Conservation (phyloP, 768 basidiomycete species). For the Kwoniella dendrophila region DNA sequence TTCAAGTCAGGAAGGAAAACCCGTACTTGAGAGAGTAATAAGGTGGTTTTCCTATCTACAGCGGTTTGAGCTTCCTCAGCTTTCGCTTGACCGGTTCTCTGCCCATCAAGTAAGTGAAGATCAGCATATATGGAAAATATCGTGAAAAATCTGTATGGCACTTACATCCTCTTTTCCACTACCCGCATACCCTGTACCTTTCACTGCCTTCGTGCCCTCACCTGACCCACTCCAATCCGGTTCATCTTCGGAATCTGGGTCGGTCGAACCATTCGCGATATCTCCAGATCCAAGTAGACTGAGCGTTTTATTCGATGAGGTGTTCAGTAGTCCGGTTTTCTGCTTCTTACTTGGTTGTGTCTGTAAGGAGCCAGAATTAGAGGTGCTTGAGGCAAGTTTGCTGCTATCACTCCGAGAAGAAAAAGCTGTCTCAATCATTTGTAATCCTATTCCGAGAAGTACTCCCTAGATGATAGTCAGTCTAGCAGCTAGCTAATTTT, state of each 20-base stretch:
- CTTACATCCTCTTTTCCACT: conserved; percentile 78
- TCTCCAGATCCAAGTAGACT: conserved; percentile 20
- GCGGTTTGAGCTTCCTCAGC: conserved; percentile 71
- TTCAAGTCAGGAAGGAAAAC: conserved; percentile 79
- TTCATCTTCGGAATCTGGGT: background rate
- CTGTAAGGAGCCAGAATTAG: background rate
- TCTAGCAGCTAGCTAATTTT: background rate
- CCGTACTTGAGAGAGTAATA: conserved; percentile 71
- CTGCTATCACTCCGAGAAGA: conserved; percentile 28
- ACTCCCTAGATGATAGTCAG: conserved; percentile 63
- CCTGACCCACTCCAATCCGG: background rate
- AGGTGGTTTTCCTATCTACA: conserved; percentile 74
- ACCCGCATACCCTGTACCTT: conserved; percentile 84
- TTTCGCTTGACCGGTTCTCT: conserved; percentile 80
- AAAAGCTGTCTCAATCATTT: conserved; percentile 78
- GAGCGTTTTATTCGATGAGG: no score
- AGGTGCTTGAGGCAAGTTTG: background rate
- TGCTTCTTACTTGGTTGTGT: conserved; percentile 24
- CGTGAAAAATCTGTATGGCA: conserved; percentile 45
- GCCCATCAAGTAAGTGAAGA: background rate
- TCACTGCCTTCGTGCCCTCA: conserved; percentile 2
- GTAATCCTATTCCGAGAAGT: conserved; percentile 84
- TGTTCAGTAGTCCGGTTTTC: no score
- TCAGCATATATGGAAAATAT: background rate
- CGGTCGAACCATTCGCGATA: background rate